Conservation (phyloP, 768 basidiomycete species). For the Galerina sulciceps region DNA sequence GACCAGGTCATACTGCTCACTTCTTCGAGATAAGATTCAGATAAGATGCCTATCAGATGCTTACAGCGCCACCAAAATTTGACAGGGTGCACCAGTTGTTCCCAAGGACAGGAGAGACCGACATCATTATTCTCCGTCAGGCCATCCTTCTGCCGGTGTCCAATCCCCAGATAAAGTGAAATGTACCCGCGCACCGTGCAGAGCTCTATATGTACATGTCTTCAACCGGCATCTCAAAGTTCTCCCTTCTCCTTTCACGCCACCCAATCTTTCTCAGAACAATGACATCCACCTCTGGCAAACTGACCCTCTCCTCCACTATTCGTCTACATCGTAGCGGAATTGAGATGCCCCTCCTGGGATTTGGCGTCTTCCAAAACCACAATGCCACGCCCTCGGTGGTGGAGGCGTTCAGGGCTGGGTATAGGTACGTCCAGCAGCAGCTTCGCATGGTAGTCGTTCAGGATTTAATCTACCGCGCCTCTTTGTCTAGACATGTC, state of each 20-base stretch:
- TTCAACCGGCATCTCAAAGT: too few relatives aligned
- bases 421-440: constrained; percentile 45
- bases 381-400: constrained; percentile 57
- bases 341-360: constrained; percentile 63
- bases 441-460: neutral
- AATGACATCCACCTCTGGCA: constrained; percentile 7
- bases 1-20: too few relatives aligned
- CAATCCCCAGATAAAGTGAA: too few relatives aligned
- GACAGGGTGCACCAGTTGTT: too few relatives aligned
- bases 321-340: constrained; percentile 36
- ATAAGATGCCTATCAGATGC: too few relatives aligned
- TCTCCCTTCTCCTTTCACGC: neutral
- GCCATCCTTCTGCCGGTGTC: too few relatives aligned
- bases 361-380: constrained; percentile 77
- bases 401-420: constrained; percentile 63
- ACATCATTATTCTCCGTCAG: too few relatives aligned
- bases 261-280: neutral
- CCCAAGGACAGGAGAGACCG: too few relatives aligned
- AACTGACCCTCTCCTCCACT: constrained; percentile 27
- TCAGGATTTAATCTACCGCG: neutral
- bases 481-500: constrained; percentile 52
- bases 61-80: too few relatives aligned
- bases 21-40: too few relatives aligned
- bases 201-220: too few relatives aligned
- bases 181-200: too few relatives aligned